A percentile compares a stretch with the other conserved stretches of the same genome.
These are phyloP conservation scores for Talaromyces sp. DNA, from an alignment of 2,329 filamentous ascomycete genomes.

Conservation along the genomic window DNA sequence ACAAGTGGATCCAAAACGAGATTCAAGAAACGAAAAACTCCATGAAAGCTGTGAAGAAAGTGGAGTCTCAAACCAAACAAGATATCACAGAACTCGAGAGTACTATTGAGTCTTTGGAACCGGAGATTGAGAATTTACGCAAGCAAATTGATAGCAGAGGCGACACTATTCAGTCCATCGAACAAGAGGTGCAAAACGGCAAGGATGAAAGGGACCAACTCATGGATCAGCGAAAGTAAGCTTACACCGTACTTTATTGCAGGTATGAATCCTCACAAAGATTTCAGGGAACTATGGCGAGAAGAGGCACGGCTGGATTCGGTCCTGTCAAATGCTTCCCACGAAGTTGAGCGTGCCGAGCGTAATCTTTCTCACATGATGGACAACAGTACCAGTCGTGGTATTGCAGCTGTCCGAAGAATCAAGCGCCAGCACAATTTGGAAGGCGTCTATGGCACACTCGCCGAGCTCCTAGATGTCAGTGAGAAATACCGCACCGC, in stretches of 20 bases:
- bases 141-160: slow-evolving; percentile 72
- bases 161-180: slow-evolving; percentile 64
- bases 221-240: slow-evolving; percentile 72
- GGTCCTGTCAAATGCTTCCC: slow-evolving; percentile 66
- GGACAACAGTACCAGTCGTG: slow-evolving; percentile 80
- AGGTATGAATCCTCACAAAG: neutral
- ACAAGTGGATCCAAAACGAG: slow-evolving; percentile 73
- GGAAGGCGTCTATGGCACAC: slow-evolving; percentile 80
- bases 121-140: slow-evolving; percentile 64
- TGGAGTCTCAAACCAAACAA: slow-evolving; percentile 76
- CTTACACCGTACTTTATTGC: neutral
- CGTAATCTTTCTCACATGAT: slow-evolving; percentile 74
- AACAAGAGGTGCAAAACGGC: slow-evolving; percentile 67
- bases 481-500: slow-evolving; percentile 79
- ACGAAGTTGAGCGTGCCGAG: slow-evolving; percentile 73
- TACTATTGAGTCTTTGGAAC: slow-evolving; percentile 66
- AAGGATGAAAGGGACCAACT: slow-evolving; percentile 73
- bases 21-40: slow-evolving; percentile 73
- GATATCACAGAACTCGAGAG: slow-evolving; percentile 68
- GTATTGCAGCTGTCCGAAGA: slow-evolving; percentile 77
- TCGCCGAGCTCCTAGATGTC: slow-evolving; percentile 89
- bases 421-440: slow-evolving; percentile 75
- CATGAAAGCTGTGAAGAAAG: slow-evolving; percentile 73
- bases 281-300: slow-evolving; percentile 61
- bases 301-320: slow-evolving; percentile 84